Conservation (phyloP, 192 early-diverging fungal species). For the Irineochytrium annulatum region DNA sequence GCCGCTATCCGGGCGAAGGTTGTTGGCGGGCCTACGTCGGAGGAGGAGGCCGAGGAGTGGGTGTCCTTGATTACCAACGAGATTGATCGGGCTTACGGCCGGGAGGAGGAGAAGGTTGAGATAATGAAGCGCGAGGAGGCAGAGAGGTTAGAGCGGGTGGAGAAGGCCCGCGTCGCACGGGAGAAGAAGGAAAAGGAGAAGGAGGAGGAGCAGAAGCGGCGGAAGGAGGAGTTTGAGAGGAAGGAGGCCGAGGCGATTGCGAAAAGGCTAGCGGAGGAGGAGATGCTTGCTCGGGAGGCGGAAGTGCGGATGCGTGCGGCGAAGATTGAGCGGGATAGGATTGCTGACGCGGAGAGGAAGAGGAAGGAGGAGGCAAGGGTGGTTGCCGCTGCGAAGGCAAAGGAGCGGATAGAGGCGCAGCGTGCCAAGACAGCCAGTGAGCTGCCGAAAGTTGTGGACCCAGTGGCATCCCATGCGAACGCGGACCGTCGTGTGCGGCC, state of each 20-base stretch:
- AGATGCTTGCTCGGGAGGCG: slow-evolving; percentile 7
- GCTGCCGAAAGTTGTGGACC: too few relatives aligned
- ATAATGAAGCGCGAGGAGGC: slow-evolving; percentile 6
- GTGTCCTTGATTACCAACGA: background rate
- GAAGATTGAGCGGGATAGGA: background rate
- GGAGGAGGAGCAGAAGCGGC: slow-evolving; percentile 2
- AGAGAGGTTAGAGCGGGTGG: slow-evolving; percentile 1
- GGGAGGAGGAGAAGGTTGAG: slow-evolving; percentile 11
- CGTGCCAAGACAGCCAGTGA: too few relatives aligned
- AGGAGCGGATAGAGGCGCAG: too few relatives aligned
- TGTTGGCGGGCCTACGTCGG: background rate
- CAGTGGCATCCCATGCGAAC: too few relatives aligned
- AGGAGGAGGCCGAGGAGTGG: slow-evolving; percentile 12
- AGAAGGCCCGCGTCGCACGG: background rate
- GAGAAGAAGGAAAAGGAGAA: background rate
- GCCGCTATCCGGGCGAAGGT: background rate
- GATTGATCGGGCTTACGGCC: slow-evolving; percentile 5
- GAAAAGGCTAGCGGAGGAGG: slow-evolving; percentile 2
- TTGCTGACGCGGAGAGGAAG: background rate
- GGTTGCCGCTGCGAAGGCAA: too few relatives aligned
- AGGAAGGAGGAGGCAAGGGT: slow-evolving; percentile 1
- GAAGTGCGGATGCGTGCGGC: slow-evolving; percentile 7
- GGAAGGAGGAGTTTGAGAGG: slow-evolving; percentile 5
- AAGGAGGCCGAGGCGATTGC: slow-evolving; percentile 15
- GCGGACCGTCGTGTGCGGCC: too few relatives aligned